Percentiles rank a stretch among this genome's conserved stretches.
Evolutionary conservation across 1,139 yeast genomes (phyloP).

Genomic region (Yarrowia galli): DNA sequence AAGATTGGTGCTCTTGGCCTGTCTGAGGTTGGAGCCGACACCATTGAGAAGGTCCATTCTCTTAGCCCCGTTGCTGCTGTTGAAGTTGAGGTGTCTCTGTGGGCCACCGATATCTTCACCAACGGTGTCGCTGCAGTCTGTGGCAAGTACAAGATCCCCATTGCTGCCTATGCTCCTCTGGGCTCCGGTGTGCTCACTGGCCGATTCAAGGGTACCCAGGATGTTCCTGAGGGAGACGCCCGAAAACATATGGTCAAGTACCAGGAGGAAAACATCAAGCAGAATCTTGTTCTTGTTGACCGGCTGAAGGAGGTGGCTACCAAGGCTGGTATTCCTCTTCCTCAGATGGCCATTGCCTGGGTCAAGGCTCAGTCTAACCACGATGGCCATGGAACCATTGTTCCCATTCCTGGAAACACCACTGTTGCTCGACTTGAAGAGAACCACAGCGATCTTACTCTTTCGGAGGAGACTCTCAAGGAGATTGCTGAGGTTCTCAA

Average conservation of each 20-base stretch:
- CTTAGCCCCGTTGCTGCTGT: conserved; percentile 66
- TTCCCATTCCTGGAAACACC: conserved; percentile 84
- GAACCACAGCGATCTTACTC: conserved; percentile 59
- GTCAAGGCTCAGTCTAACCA: conserved; percentile 55
- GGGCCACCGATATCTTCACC: conserved; percentile 63
- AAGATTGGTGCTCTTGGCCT: conserved; percentile 67
- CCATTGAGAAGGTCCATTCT: conserved; percentile 64
- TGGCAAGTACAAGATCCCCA: conserved; percentile 65
- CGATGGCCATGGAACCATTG: conserved; percentile 61
- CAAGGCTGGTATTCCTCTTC: conserved; percentile 59
- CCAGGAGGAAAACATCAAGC: conserved; percentile 60
- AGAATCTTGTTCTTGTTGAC: conserved; percentile 61
- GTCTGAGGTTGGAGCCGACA: conserved; percentile 70
- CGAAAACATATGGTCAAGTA: conserved; percentile 60
- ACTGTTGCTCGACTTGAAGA: conserved; percentile 64
- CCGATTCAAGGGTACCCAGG: conserved; percentile 55
- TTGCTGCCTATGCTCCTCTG: conserved; percentile 82
- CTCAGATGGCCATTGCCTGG: conserved; percentile 81
- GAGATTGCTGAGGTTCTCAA: conserved; percentile 55
- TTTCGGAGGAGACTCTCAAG: conserved; percentile 62
- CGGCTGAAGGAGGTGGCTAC: conserved; percentile 58
- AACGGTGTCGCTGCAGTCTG: conserved; percentile 67
- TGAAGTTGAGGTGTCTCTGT: conserved; percentile 77
- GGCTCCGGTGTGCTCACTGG: conserved; percentile 84
- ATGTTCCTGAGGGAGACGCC: conserved; percentile 63